phyloP scores from a whole-genome alignment of 2,329 filamentous ascomycete genomes.

The Fusarium dlaminii region DNA sequence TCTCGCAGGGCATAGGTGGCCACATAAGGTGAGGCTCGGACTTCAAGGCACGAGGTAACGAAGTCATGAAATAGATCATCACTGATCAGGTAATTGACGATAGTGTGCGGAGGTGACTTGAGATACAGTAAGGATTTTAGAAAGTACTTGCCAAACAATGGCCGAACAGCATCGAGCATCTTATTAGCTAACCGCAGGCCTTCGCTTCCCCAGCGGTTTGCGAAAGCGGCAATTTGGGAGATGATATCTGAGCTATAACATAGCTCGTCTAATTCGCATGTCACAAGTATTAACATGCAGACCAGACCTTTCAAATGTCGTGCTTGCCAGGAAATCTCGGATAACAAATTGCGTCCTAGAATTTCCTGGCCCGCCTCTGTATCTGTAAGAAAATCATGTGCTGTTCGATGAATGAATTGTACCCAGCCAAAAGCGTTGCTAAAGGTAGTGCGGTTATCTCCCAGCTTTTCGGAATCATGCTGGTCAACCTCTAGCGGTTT shows the following conservation, averaged over 20 bases:
- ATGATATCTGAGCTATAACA: too few species aligned
- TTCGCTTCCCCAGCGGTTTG: fast-evolving
- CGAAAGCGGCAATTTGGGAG: fast-evolving
- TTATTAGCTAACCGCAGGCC: not conserved
- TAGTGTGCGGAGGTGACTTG: too few species aligned
- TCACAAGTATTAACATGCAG: fast-evolving
- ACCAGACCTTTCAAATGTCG: not conserved
- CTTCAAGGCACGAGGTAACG: too few species aligned
- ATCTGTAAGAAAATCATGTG: conserved; percentile 17
- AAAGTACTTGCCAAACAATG: not conserved
- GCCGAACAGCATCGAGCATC: not conserved
- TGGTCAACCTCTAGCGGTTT: too few species aligned
- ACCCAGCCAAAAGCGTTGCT: not conserved
- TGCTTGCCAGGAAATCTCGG: fast-evolving
- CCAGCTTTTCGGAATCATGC: too few species aligned
- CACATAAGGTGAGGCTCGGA: too few species aligned
- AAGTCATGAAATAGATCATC: not conserved
- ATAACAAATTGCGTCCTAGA: fast-evolving
- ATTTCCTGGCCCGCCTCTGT: not conserved
- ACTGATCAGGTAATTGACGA: too few species aligned
- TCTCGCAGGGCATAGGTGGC: too few species aligned
- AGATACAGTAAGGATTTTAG: too few species aligned
- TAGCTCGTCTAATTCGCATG: not conserved
- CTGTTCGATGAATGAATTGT: conserved; percentile 21
- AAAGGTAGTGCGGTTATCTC: fast-evolving